phyloP scores from a whole-genome alignment of 2,329 filamentous ascomycete genomes.

The Aspergillus sp. region DNA sequence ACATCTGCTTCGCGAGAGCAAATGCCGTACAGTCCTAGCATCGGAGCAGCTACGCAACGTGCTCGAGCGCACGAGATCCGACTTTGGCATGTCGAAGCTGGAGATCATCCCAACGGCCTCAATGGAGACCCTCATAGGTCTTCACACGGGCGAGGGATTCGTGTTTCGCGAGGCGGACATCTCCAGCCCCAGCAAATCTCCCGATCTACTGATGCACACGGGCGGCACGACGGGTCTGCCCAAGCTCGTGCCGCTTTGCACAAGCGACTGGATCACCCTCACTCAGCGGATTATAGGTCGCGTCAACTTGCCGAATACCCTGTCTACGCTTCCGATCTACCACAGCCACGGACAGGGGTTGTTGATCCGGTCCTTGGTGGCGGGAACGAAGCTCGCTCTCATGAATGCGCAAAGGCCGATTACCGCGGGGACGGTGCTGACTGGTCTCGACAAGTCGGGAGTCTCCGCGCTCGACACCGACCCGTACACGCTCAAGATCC shows the following conservation, averaged over 20 bases:
- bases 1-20: conserved; percentile 44
- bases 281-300: background rate
- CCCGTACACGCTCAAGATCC: conserved; percentile 63
- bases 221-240: conserved; percentile 10
- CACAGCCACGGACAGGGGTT: background rate
- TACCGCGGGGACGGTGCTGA: conserved; percentile 48
- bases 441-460: conserved; percentile 19
- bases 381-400: conserved; percentile 50
- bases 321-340: background rate
- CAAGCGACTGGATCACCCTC: conserved; percentile 1
- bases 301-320: background rate
- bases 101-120: background rate
- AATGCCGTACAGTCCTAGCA: conserved; percentile 20
- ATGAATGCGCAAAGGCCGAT: conserved; percentile 57
- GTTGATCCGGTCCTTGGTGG: conserved; percentile 20
- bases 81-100: too few relatives aligned
- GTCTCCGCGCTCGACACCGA: conserved; percentile 54
- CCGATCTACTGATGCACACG: conserved; percentile 7
- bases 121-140: background rate
- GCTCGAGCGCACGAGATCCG: too few relatives aligned
- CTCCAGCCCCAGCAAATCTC: background rate
- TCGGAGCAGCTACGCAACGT: background rate
- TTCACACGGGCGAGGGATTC: background rate
- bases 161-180: background rate
- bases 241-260: conserved; percentile 3